Base-by-base conservation (phyloP, 2,329 filamentous ascomycete genomes). In the Diaporthe vaccinii region DNA sequence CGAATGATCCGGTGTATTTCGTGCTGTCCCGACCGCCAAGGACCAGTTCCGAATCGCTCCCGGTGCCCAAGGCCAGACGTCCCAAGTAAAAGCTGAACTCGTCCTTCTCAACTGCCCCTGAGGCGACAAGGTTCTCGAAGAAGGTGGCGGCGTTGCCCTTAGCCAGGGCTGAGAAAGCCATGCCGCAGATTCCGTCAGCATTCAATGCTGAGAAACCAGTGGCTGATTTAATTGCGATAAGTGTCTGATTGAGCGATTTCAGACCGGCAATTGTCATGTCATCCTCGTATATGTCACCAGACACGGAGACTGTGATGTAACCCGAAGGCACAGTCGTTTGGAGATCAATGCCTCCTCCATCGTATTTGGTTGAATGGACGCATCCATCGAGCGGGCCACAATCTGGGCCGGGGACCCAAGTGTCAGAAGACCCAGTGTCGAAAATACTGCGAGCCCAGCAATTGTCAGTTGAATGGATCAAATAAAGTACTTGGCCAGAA, bases 1-100 rank as follows among this genome's bases (percentile, higher is more conserved):
- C 22, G 55, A 58, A 58, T 6, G 31, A 8, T 7, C 20, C 17
- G 4, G 31, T 34, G 55, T 58, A n/a, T 34, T 58, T 58, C 4
- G 28, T 58, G 31, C 55, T 58, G 55, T 58, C 55, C 8, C 55
- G 55, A 31, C 55, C 55, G 55, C 55, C 55, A 36, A 58, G 28
- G 20, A 28, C 17, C 31, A 58, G 22, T 22, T 58, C 55, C 17
- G 55, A 58, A 58, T 58, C 55, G 17, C 31, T n/a, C 20, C 17
- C 55, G 10, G 55, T 58, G 31, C 55, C 28, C 28, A 31, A 58
- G 8, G 28, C 28, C 8, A 15, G 6, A 36, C 55, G 55, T 2
- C 55, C 55, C 3, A 58, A 14, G 55, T 58, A 58, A 36, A 58
- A 58, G 9, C 55, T 36, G 55, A 58, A 58, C 9, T 58, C 31